Percentiles rank a stretch among this genome's conserved stretches.
Conservation (phyloP, 208 protist genomes). For the Phytomonas sp. region DNA sequence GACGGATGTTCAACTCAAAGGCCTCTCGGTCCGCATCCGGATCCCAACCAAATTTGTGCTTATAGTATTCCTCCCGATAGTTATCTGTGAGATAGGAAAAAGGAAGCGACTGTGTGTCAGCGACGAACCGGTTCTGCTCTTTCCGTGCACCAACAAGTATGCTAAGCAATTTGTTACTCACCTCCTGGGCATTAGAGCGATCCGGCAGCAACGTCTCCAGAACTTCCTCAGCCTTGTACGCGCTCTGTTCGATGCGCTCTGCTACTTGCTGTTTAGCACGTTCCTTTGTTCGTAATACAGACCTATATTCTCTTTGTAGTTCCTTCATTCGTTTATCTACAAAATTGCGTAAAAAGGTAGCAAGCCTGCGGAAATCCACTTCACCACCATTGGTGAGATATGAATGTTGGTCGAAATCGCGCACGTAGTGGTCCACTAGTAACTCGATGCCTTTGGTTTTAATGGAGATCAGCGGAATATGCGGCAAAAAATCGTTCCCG, state of each 20-base stretch:
- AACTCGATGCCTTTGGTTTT: slow-evolving; percentile 94
- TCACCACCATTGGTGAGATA: slow-evolving; percentile 84
- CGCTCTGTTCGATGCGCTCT: slow-evolving; percentile 46
- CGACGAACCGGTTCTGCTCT: slow-evolving; percentile 60
- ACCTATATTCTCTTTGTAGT: slow-evolving; percentile 60
- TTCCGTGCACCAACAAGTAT: slow-evolving; percentile 38
- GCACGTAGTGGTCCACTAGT: slow-evolving; percentile 87
- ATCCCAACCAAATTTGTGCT: slow-evolving; percentile 78
- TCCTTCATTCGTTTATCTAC: slow-evolving; percentile 29
- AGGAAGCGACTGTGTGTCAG: slow-evolving; percentile 45
- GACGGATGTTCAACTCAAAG: slow-evolving; percentile 61
- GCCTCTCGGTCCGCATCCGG: slow-evolving; percentile 17
- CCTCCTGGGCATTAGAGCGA: slow-evolving; percentile 40
- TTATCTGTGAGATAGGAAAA: slow-evolving; percentile 75
- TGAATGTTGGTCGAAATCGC: slow-evolving; percentile 49
- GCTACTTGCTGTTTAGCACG: slow-evolving; percentile 69
- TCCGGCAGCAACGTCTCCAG: slow-evolving; percentile 17
- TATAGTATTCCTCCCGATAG: slow-evolving; percentile 77
- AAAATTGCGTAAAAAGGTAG: slow-evolving; percentile 62
- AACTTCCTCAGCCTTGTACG: slow-evolving; percentile 25
- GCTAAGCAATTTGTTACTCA: slow-evolving; percentile 43
- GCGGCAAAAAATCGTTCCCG: slow-evolving; percentile 99
- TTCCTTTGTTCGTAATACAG: slow-evolving; percentile 44
- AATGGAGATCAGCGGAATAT: slow-evolving; percentile 97
- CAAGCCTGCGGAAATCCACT: slow-evolving; percentile 59